Percentiles rank a stretch among this genome's conserved stretches.
These are phyloP conservation scores for Trametes coccinea DNA, from an alignment of 768 basidiomycete genomes.

Conservation along the genomic window DNA sequence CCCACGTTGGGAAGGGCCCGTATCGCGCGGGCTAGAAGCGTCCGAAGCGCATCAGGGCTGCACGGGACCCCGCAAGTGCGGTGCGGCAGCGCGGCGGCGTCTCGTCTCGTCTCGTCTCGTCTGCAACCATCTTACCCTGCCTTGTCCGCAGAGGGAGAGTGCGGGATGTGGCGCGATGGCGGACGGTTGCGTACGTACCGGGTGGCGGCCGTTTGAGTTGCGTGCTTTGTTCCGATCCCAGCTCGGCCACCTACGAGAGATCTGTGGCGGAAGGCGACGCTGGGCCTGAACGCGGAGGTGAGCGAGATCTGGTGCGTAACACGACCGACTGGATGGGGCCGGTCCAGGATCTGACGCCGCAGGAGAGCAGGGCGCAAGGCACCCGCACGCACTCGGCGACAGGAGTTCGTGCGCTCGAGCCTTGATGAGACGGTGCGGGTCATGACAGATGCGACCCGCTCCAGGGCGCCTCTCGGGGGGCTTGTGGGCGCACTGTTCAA, in stretches of 20 bases:
- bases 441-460: not conserved
- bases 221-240: too few relatives aligned
- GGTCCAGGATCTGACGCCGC: not conserved
- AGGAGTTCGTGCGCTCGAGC: not conserved
- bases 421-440: not conserved
- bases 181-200: too few relatives aligned
- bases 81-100: not conserved
- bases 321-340: not conserved
- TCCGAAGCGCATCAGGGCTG: not conserved
- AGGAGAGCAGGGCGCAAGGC: not conserved
- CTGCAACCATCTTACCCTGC: too few relatives aligned
- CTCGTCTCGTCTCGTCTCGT: too few relatives aligned
- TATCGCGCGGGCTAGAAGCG: slow-evolving; percentile 7
- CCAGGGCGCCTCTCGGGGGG: not conserved
- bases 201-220: too few relatives aligned
- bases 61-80: not conserved
- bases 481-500: slow-evolving; percentile 1
- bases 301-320: too few relatives aligned
- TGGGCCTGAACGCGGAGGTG: too few relatives aligned
- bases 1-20: slow-evolving; percentile 6
- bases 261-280: too few relatives aligned
- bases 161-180: too few relatives aligned
- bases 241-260: too few relatives aligned
- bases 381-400: not conserved
- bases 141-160: too few relatives aligned